A percentile compares a stretch with the other conserved stretches of the same genome.
Evolutionary conservation across 2,329 filamentous ascomycete genomes (phyloP).

Genomic region (Akanthomyces uredinophilus): DNA sequence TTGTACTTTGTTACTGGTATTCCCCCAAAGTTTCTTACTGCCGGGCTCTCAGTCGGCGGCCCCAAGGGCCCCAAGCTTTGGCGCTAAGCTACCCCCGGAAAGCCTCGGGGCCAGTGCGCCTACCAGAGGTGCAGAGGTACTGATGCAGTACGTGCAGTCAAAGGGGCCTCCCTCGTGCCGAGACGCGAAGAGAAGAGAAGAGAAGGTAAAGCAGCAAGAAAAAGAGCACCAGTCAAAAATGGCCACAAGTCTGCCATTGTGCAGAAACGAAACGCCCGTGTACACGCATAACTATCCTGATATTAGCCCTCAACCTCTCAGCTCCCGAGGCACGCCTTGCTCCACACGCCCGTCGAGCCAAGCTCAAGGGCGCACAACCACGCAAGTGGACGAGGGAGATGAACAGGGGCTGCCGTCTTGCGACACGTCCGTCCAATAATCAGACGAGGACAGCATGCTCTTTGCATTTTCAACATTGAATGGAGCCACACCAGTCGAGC

Average conservation of each 20-base stretch:
- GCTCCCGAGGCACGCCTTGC: background rate
- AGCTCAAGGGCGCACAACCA: background rate
- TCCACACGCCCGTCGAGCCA: background rate
- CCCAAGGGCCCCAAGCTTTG: too few species aligned
- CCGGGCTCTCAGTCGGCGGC: too few species aligned
- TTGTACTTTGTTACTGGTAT: too few species aligned
- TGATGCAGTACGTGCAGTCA: too few species aligned
- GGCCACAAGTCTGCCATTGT: background rate
- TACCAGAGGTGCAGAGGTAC: too few species aligned
- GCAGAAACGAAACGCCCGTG: slow-evolving; percentile 2
- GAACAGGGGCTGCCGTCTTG: slow-evolving; percentile 10
- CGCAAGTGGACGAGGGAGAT: slow-evolving; percentile 5
- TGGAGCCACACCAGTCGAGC: too few species aligned
- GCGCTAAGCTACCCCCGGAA: too few species aligned
- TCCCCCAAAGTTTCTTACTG: too few species aligned
- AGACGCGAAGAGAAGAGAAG: background rate
- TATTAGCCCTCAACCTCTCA: background rate
- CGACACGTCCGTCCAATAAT: background rate
- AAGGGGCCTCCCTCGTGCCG: background rate
- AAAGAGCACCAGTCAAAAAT: background rate
- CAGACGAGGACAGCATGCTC: background rate
- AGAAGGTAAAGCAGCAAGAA: background rate
- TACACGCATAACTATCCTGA: background rate
- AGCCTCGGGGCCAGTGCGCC: background rate
- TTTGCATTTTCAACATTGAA: too few species aligned